Evolutionary conservation across 352 stramenopile species (phyloP).

Genomic region (Pythium brachiatum): DNA sequence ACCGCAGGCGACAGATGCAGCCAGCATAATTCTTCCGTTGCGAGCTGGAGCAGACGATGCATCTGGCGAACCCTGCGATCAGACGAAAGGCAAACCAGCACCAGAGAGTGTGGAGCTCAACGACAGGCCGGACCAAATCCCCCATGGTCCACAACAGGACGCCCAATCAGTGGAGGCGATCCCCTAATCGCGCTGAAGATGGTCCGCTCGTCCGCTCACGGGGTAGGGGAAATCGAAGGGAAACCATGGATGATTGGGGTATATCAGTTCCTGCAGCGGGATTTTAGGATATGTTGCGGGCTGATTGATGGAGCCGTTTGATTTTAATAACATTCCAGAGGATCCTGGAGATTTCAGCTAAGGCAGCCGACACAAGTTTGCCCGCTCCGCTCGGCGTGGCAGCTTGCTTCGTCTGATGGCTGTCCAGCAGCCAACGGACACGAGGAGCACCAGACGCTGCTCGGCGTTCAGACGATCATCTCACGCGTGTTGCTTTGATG

Average conservation of each 20-base stretch:
- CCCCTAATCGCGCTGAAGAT: slow-evolving; percentile 19
- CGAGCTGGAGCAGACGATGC: slow-evolving; percentile 15
- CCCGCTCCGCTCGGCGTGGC: background rate
- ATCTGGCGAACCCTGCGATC: slow-evolving; percentile 19
- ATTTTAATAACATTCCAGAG: background rate
- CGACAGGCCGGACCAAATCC: too few species aligned
- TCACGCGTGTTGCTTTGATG: background rate
- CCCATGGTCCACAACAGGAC: background rate
- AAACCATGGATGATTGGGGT: background rate
- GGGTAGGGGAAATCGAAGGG: background rate
- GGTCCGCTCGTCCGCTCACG: background rate
- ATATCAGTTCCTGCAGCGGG: background rate
- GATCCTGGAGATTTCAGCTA: slow-evolving; percentile 2
- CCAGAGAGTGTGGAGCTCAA: slow-evolving; percentile 6
- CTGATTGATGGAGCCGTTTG: background rate
- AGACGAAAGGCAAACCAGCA: slow-evolving; percentile 10
- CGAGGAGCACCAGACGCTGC: background rate
- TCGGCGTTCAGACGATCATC: background rate
- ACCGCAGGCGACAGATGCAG: background rate
- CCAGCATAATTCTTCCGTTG: slow-evolving; percentile 4
- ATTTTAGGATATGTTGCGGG: background rate
- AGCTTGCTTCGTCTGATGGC: slow-evolving; percentile 1
- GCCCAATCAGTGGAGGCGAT: background rate
- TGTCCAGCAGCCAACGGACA: slow-evolving; percentile 1
- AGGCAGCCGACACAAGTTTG: background rate